Conservation (phyloP, 768 basidiomycete genomes). For the Boletus fagicola region DNA sequence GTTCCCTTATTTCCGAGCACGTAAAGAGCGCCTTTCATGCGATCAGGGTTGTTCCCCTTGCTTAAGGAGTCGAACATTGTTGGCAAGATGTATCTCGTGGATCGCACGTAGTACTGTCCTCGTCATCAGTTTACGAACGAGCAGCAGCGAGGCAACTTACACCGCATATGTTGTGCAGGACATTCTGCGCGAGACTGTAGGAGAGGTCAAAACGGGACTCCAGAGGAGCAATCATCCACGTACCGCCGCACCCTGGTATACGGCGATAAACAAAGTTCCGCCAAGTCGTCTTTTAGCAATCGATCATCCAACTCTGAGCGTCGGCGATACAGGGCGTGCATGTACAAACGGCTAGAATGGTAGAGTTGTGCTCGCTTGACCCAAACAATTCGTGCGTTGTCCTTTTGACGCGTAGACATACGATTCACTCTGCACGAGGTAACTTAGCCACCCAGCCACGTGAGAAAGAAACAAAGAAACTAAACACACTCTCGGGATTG, state of each 20-base stretch:
- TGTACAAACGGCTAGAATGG: slow-evolving; percentile 71
- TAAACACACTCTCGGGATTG: slow-evolving; percentile 32
- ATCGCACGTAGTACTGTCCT: slow-evolving; percentile 64
- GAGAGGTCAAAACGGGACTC: slow-evolving; percentile 2
- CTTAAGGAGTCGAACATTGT: slow-evolving; percentile 57
- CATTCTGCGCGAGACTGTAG: slow-evolving; percentile 63
- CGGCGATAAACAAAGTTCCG: slow-evolving; percentile 74
- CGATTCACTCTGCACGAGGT: slow-evolving; percentile 52
- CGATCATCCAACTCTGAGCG: slow-evolving; percentile 73
- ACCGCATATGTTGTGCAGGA: slow-evolving; percentile 60
- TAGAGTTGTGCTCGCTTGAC: slow-evolving; percentile 78
- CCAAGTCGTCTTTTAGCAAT: slow-evolving; percentile 58
- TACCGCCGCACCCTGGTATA: slow-evolving; percentile 78
- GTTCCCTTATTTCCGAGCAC: slow-evolving; percentile 71
- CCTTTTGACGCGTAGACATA: slow-evolving; percentile 67
- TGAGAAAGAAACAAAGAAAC: background rate
- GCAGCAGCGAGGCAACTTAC: slow-evolving; percentile 40
- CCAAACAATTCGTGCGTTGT: slow-evolving; percentile 71
- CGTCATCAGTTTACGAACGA: slow-evolving; percentile 9
- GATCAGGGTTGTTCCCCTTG: slow-evolving; percentile 83
- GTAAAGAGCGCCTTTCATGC: slow-evolving; percentile 94
- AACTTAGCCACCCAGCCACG: background rate
- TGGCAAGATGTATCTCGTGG: slow-evolving; percentile 64
- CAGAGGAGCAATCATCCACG: slow-evolving; percentile 14
- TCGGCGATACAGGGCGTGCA: slow-evolving; percentile 72